Evolutionary conservation across 73 alveolate genomes (phyloP).

Genomic region (Stentor roeselii): DNA sequence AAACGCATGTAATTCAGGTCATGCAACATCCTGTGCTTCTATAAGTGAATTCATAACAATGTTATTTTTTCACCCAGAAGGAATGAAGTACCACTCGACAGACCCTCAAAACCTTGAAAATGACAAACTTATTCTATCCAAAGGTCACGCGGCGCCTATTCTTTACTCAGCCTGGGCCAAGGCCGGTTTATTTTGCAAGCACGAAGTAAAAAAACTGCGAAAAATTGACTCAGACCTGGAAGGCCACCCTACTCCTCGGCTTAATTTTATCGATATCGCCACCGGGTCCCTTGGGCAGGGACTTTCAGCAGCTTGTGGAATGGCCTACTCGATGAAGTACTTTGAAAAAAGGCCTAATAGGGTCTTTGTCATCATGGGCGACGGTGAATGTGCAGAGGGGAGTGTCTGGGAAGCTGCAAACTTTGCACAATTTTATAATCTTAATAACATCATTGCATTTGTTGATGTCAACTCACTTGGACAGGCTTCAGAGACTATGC

Average conservation of each 20-base stretch:
- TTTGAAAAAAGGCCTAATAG: slow-evolving; percentile 27
- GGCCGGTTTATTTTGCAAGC: slow-evolving; percentile 30
- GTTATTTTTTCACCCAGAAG: slow-evolving; percentile 43
- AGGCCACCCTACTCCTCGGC: slow-evolving; percentile 53
- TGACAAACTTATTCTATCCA: slow-evolving; percentile 42
- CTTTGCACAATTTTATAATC: slow-evolving; percentile 61
- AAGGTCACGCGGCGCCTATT: slow-evolving; percentile 52
- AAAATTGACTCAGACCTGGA: slow-evolving; percentile 36
- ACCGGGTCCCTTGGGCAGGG: slow-evolving; percentile 52
- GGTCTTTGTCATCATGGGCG: slow-evolving; percentile 35
- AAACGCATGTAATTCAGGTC: slow-evolving; percentile 6
- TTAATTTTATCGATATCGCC: slow-evolving; percentile 43
- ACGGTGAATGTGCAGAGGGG: slow-evolving; percentile 50
- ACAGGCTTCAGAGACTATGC: slow-evolving; percentile 48
- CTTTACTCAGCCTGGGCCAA: slow-evolving; percentile 44
- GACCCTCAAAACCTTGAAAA: slow-evolving; percentile 33
- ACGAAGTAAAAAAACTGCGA: slow-evolving; percentile 32
- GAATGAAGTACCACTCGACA: slow-evolving; percentile 19
- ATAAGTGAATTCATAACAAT: slow-evolving; percentile 40
- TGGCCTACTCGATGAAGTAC: slow-evolving; percentile 50
- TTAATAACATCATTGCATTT: slow-evolving; percentile 60
- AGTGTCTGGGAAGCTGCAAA: slow-evolving; percentile 74
- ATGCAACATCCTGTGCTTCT: slow-evolving; percentile 41
- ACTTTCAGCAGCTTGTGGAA: slow-evolving; percentile 37
- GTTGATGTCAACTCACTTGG: slow-evolving; percentile 74